Evolutionary conservation across 495 filamentous ascomycete genomes (phyloP).

Genomic region (Amphirosellinia nigrospora): DNA sequence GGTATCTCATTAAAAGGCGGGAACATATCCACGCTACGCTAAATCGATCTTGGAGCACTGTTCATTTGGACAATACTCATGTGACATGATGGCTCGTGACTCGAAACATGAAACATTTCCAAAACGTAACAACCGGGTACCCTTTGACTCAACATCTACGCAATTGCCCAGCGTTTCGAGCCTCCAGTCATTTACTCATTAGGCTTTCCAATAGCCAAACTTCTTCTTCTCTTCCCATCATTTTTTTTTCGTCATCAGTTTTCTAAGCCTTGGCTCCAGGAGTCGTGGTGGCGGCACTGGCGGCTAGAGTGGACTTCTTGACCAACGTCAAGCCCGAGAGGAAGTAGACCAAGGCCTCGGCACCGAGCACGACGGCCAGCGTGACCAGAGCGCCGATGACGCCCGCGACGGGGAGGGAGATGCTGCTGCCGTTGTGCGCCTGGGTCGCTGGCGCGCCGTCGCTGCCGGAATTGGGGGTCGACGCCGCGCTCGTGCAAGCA

Average conservation of each 20-base stretch:
- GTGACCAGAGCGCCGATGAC: conserved; percentile 59
- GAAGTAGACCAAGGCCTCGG: conserved; percentile 48
- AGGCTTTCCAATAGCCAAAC: not conserved
- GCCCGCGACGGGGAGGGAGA: conserved; percentile 59
- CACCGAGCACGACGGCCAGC: conserved; percentile 49
- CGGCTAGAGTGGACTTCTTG: conserved; percentile 40
- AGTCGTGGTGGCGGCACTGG: conserved; percentile 1
- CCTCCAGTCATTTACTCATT: not conserved
- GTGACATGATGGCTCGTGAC: conserved; percentile 4
- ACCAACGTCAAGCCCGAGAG: conserved; percentile 44
- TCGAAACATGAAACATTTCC: not conserved
- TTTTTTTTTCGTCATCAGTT: not conserved
- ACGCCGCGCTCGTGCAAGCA: conserved; percentile 57
- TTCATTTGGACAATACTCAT: not conserved
- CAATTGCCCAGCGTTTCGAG: not conserved
- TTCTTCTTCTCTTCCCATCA: too few relatives aligned
- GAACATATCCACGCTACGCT: conserved; percentile 4
- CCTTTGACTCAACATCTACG: not conserved
- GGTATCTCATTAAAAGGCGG: conserved; percentile 16
- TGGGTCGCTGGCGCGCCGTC: conserved; percentile 12
- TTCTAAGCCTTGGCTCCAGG: conserved; percentile 7
- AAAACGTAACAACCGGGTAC: not conserved
- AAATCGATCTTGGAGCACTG: not conserved
- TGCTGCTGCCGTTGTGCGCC: conserved; percentile 18
- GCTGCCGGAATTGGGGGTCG: not conserved